Evolutionary conservation across 345 rosid species (phyloP), one percentile per base, ranked within the genome.

Genomic region (Pseudoturritis turrita): DNA sequence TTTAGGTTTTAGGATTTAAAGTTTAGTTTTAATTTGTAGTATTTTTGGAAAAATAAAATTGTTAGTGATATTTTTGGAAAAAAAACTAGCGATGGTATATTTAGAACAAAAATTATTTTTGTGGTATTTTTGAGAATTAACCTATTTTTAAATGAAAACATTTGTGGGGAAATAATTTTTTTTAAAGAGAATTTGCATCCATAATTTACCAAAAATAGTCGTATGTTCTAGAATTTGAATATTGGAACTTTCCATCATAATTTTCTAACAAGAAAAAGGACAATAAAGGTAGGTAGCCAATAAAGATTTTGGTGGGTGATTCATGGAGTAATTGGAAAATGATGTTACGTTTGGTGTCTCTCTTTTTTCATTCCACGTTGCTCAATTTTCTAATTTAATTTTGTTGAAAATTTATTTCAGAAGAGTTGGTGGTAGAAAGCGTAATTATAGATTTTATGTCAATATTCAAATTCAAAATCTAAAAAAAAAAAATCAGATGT

Each of bases 221-320:
- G 51, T 7, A 39, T 25, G 60, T 66, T 52, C 21, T 13, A 28
- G 52, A 40, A 3, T 25, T 37, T 41, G 18, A 46, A 46, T 7
- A 46, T 26, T 47, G 35, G 50, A 66, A 66, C n/a, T 58, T 65
- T 50, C 22, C 41, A 68, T 59, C 61, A 75, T 61, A 75, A 68
- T 51, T 62, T 68, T 52, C 64, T 53, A 62, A 69, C 74, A 68
- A 68, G 74, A 68, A 68, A 44, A 61, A 51, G 62, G 63, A 51
- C 74, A 61, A 68, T 23, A 68, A 7, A 41, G 39, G 63, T 59
- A 33, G 70, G 79, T 75, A 75, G 73, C 61, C 78, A 40, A 74
- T 45, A 60, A 75, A 75, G 8, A 18, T 68, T 60, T 44, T 35
- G 28, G 70, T 75, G 58, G 71, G 37, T 54, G 31, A 54, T 64